These are phyloP conservation scores for Venturia oleaginea DNA, from an alignment of 2,329 filamentous ascomycete species.

Conservation along the genomic window DNA sequence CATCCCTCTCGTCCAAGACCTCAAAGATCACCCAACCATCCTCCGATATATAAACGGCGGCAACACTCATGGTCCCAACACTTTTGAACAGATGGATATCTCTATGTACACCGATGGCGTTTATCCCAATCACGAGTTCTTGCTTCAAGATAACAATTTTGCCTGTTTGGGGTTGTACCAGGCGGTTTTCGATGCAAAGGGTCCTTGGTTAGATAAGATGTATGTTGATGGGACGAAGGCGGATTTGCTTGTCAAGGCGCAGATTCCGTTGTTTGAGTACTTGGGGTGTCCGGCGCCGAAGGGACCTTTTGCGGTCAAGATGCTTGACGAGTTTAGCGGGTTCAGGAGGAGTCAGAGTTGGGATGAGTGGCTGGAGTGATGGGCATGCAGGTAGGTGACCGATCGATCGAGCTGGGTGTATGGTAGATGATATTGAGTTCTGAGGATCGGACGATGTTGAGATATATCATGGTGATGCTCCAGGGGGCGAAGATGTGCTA, in stretches of 20 bases:
- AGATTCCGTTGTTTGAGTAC: constrained; percentile 1
- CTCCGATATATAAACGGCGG: neutral
- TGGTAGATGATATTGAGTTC: too few relatives aligned
- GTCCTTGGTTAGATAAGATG: neutral
- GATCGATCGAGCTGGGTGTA: too few relatives aligned
- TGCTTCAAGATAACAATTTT: neutral
- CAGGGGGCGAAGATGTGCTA: too few relatives aligned
- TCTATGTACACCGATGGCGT: neutral
- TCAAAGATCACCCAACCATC: neutral
- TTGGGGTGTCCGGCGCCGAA: neutral
- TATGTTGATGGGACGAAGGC: neutral
- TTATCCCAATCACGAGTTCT: neutral
- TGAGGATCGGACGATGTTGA: too few relatives aligned
- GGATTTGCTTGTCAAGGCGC: neutral
- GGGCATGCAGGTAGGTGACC: neutral
- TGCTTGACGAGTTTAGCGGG: neutral
- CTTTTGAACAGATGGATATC: neutral
- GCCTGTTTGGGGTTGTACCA: neutral
- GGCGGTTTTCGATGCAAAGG: neutral
- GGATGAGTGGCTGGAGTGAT: neutral
- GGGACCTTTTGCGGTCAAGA: neutral
- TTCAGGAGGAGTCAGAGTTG: constrained; percentile 1
- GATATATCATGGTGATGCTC: too few relatives aligned
- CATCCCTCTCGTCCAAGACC: neutral
- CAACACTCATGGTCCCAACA: neutral